Evolutionary conservation across 306 rosid genomes (phyloP), one percentile per base, ranked within the genome.

Genomic region (Vigna unguiculata): DNA sequence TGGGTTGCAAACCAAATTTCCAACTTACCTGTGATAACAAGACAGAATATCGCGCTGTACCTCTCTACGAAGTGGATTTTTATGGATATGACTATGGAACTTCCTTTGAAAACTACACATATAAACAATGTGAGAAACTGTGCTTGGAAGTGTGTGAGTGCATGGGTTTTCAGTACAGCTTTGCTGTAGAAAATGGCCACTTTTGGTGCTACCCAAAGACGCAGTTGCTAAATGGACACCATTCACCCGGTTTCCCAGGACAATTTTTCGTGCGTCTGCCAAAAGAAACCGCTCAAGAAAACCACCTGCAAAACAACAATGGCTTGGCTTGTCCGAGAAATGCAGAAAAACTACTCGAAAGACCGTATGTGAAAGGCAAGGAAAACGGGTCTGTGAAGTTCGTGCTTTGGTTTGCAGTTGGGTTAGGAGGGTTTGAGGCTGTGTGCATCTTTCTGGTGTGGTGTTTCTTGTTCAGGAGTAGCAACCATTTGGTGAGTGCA

Each of bases 321-420:
- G 34, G 30, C 30, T 0, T 17, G 6, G 68, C 43, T 12, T 66
- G 28, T 75, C 7, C 11, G 1, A n/a, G 32, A 30, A 49, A 51
- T 65, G 71, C 16, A 20, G 71, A 0, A 9, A 47, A 16, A 9
- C 15, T 14, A 9, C 43, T 69, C 0, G 32, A 69, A 10, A 69
- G 61, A 69, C 19, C 46, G 10, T 69, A 69, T 3, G 47, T 71
- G 19, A 53, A 21, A 49, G 79, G 11, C 21, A 72, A 48, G 69
- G 85, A 53, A 75, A 20, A n/a, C 28, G 62, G 52, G 1, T 49
- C n/a, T 25, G 70, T 84, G 49, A 84, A 59, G 43, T 80, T 76
- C 69, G 32, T 84, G 58, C 80, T 84, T 2, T 77, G 83, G 85
- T 62, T 85, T 62, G 82, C 75, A 0, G 6, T 30, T 5, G 78